A percentile compares a stretch with the other conserved stretches of the same genome.
These are phyloP conservation scores for Talaromyces sp. DNA, from an alignment of 2,329 filamentous ascomycete genomes.

Conservation along the genomic window DNA sequence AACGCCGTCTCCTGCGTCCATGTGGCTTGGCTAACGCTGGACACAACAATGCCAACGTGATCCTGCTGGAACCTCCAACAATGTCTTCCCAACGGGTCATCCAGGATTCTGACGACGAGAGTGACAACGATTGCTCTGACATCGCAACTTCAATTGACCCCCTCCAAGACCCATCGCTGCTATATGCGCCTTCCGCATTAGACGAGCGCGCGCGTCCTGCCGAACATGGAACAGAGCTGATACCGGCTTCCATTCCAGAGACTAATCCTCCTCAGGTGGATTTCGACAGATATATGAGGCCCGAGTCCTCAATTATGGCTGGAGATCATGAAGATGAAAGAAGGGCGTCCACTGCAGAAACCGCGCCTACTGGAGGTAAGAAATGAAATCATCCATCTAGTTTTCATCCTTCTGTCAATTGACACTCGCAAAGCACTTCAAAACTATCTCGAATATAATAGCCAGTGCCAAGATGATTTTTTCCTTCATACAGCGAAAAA, in stretches of 20 bases:
- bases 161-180: slow-evolving; percentile 9
- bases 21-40: neutral
- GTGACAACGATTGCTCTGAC: slow-evolving; percentile 26
- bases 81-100: slow-evolving; percentile 37
- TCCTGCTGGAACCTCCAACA: neutral
- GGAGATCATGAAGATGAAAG: slow-evolving; percentile 22
- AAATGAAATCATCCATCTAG: neutral
- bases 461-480: neutral
- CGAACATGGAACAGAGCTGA: neutral
- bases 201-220: neutral
- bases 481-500: neutral
- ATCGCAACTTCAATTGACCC: slow-evolving; percentile 16
- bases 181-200: neutral
- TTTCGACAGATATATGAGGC: slow-evolving; percentile 31
- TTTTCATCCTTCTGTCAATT: neutral
- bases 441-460: neutral
- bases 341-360: slow-evolving; percentile 27
- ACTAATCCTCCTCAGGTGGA: slow-evolving; percentile 24
- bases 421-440: neutral
- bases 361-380: slow-evolving; percentile 23
- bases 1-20: neutral
- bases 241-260: slow-evolving; percentile 5
- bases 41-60: neutral
- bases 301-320: slow-evolving; percentile 22
- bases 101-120: slow-evolving; percentile 41